Conservation (phyloP, 345 rosid genomes). For the Raphanus sativus region DNA sequence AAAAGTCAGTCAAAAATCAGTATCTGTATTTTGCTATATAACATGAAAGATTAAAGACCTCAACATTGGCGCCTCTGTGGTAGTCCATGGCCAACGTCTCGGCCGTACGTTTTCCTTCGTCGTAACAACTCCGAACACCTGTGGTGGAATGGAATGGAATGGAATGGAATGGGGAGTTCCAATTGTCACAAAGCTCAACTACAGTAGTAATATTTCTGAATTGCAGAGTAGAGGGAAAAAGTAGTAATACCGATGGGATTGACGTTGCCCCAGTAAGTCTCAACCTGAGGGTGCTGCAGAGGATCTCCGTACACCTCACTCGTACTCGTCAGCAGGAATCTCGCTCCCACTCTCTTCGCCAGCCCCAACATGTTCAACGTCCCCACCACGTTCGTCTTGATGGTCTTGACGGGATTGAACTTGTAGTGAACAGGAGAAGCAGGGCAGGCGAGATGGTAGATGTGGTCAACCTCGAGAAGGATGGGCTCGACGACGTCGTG, state of each 20-base stretch:
- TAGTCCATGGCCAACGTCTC: constrained; percentile 98
- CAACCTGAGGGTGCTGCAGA: constrained; percentile 96
- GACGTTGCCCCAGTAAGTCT: constrained; percentile 99
- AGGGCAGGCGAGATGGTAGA: constrained; percentile 97
- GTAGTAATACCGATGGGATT: constrained; percentile 73
- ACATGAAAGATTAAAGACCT: constrained; percentile 45
- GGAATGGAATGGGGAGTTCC: no score
- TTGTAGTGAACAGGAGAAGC: constrained; percentile 99
- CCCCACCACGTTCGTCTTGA: constrained; percentile 96
- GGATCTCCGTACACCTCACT: constrained; percentile 99
- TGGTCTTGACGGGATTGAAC: constrained; percentile 95
- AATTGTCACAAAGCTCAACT: no score
- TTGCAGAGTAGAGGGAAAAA: no score
- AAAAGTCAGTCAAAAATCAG: not conserved
- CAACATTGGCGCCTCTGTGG: constrained; percentile 88
- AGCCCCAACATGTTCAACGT: constrained; percentile 94
- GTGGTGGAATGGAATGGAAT: constrained; percentile 12
- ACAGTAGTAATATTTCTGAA: not conserved
- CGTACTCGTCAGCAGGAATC: constrained; percentile 88
- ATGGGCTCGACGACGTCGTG: constrained; percentile 97
- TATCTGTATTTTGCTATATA: not conserved
- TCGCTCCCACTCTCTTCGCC: constrained; percentile 93
- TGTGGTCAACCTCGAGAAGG: constrained; percentile 95
- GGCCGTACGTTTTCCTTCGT: constrained; percentile 97
- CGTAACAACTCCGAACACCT: constrained; percentile 99